phyloP scores from a whole-genome alignment of 1,284 basidiomycete genomes.

The Hymenochaete sp. region DNA sequence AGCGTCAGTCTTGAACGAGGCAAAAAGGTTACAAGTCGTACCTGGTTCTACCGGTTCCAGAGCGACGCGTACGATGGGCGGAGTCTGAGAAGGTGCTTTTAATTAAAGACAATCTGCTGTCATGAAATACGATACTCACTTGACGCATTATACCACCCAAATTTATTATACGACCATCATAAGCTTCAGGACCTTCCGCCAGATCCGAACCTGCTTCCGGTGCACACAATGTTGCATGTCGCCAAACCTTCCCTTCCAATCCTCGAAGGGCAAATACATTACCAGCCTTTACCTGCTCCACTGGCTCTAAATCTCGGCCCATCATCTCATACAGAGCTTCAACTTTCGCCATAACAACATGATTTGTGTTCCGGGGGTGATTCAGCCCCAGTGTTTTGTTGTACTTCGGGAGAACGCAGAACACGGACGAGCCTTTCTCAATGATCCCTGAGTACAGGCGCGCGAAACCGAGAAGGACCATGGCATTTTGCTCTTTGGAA shows the following conservation, averaged over 20 bases:
- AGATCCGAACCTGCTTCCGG: slow-evolving; percentile 39
- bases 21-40: slow-evolving; percentile 21
- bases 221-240: slow-evolving; percentile 87
- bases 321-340: slow-evolving; percentile 94
- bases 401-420: slow-evolving; percentile 87
- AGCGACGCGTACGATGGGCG: slow-evolving; percentile 94
- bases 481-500: slow-evolving; percentile 29
- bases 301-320: slow-evolving; percentile 87
- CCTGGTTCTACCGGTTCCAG: slow-evolving; percentile 79
- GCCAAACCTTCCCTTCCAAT: slow-evolving; percentile 82
- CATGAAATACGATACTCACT: slow-evolving; percentile 36
- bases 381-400: slow-evolving; percentile 54
- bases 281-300: slow-evolving; percentile 83
- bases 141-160: slow-evolving; percentile 69
- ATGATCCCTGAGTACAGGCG: slow-evolving; percentile 89
- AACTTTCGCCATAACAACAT: slow-evolving; percentile 56
- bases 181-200: slow-evolving; percentile 29
- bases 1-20: slow-evolving; percentile 2
- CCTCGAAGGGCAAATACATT: slow-evolving; percentile 94
- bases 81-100: slow-evolving; percentile 37
- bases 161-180: slow-evolving; percentile 64
- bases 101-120: slow-evolving; percentile 3
- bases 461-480: slow-evolving; percentile 85
- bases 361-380: slow-evolving; percentile 65
- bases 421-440: slow-evolving; percentile 54